Conservation (phyloP, 306 rosid genomes). For the Dryas drummondii region DNA sequence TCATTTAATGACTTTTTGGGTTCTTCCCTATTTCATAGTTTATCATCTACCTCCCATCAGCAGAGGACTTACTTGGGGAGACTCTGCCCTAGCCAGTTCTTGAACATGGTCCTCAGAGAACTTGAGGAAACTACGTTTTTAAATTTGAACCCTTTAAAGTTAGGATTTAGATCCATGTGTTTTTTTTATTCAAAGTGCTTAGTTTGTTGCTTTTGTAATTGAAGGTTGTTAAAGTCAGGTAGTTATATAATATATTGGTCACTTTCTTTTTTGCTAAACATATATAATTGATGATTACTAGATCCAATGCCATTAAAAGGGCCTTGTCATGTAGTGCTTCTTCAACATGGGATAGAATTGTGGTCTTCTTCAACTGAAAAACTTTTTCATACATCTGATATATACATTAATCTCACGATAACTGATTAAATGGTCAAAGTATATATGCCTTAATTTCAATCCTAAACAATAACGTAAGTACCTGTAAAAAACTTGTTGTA, state of each 20-base stretch:
- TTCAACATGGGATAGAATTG: constrained; percentile 18
- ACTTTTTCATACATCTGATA: too few relatives aligned
- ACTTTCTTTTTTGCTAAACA: neutral
- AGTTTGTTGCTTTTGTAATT: neutral
- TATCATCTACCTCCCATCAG: constrained; percentile 11
- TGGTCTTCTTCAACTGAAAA: neutral
- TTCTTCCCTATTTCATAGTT: neutral
- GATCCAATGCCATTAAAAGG: constrained; percentile 17
- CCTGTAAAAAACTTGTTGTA: too few relatives aligned
- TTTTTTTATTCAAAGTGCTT: neutral
- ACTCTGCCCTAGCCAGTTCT: too few relatives aligned
- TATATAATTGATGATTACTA: neutral
- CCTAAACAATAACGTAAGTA: too few relatives aligned
- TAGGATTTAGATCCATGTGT: constrained; percentile 8
- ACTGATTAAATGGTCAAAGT: neutral
- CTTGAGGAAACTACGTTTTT: neutral
- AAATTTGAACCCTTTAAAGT: neutral
- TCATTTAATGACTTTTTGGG: constrained; percentile 17
- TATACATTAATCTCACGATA: neutral
- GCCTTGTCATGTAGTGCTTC: constrained; percentile 9
- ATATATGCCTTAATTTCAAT: too few relatives aligned
- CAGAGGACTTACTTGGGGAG: constrained; percentile 7
- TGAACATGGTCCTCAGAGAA: neutral
- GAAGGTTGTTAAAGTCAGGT: constrained; percentile 22
- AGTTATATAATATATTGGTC: constrained; percentile 30